These are phyloP conservation scores for Cryptomeria japonica DNA, from an alignment of 75 land plant genomes.

Conservation along the genomic window DNA sequence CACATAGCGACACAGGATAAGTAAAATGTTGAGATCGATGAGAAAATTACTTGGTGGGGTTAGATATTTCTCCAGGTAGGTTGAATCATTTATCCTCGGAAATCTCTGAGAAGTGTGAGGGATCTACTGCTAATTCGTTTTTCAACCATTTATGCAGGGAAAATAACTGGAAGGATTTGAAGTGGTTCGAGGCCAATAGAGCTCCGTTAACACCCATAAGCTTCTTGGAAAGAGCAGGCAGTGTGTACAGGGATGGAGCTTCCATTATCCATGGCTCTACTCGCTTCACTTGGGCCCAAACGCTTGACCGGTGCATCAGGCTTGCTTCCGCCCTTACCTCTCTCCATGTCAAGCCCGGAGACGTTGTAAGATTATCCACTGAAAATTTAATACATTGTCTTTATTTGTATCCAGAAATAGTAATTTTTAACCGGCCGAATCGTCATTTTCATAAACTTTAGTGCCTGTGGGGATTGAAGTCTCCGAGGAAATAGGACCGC, in stretches of 20 bases:
- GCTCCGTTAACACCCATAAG: conserved; percentile 54
- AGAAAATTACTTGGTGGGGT: neutral
- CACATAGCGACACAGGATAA: too few relatives aligned
- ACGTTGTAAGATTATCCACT: conserved; percentile 49
- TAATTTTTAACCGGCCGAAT: too few relatives aligned
- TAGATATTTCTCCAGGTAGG: neutral
- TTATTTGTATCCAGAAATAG: neutral
- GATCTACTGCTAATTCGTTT: neutral
- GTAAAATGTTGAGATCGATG: neutral
- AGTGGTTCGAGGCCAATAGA: conserved; percentile 46
- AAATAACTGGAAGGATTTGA: neutral
- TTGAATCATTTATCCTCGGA: too few relatives aligned
- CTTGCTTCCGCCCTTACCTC: conserved; percentile 59
- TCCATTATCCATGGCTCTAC: conserved; percentile 50
- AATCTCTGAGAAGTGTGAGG: neutral
- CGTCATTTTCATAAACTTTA: neutral
- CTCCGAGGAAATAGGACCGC: too few relatives aligned
- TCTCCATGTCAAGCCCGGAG: conserved; percentile 28
- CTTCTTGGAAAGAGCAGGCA: conserved; percentile 67
- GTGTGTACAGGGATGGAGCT: conserved; percentile 42
- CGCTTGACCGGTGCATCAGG: conserved; percentile 54
- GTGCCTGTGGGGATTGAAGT: neutral
- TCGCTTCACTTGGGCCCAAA: conserved; percentile 65
- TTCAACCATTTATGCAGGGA: neutral
- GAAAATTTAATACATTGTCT: neutral